Evolutionary conservation across 1,284 basidiomycete genomes (phyloP), one percentile per base, ranked within the genome.

Genomic region (Sporisorium scitamineum): DNA sequence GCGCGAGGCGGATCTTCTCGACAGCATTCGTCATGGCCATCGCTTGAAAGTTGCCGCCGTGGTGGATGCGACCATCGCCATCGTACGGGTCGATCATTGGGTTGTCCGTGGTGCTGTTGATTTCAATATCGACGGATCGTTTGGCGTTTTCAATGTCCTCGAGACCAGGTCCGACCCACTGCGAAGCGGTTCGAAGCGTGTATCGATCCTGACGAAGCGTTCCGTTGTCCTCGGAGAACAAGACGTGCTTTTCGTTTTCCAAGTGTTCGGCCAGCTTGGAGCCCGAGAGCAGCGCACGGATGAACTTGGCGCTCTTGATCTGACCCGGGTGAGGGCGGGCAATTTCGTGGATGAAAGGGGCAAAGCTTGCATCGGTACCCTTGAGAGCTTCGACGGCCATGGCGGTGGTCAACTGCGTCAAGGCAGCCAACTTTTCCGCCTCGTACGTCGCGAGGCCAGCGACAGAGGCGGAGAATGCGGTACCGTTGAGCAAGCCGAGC

Each of bases 271-370:
- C 92, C 60, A 95, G 89, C 52, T 88, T 88, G 77, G 91, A 92
- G 14, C 90, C 92, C n/a, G 90, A 88, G 9, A 95, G 88, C 18
- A 82, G 53, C n/a, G 50, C 53, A 27, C 64, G 70, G 60, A 82
- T 79, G 39, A 62, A 72, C 8, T 56, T 51, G 24, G 70, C 64
- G 29, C 66, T 65, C 57, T 78, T 63, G 59, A 93, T 88, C 87
- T 94, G 94, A 52, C 93, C 93, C 3, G 93, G 91, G 84, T 95
- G 94, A n/a, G 93, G 93, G 29, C 93, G 90, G 16, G 91, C 90
- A 44, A 90, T 87, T 61, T 90, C 88, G 84, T 92, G 91, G 66
- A 95, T 93, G 87, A 95, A 95, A 39, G 71, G 71, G 2, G 68
- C 77, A 63, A 81, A 81, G 61, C 69, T 69, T 29, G 71, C 79